phyloP scores from a whole-genome alignment of 2,329 filamentous ascomycete species.

The Alternaria sp. region DNA sequence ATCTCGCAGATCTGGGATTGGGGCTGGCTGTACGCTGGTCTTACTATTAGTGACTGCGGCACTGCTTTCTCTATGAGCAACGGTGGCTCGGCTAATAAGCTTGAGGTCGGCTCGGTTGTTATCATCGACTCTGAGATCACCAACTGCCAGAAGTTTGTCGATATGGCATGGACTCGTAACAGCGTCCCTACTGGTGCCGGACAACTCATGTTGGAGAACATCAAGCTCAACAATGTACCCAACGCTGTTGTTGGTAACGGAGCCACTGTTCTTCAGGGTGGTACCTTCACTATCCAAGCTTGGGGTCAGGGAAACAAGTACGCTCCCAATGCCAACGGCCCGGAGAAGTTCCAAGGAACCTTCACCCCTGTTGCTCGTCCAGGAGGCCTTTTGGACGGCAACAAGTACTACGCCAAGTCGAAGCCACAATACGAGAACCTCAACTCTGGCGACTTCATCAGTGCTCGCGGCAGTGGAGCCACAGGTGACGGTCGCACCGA shows the following conservation, averaged over 20 bases:
- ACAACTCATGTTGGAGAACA: constrained; percentile 63
- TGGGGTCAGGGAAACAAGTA: constrained; percentile 49
- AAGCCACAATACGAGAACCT: constrained; percentile 61
- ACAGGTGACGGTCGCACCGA: constrained; percentile 82
- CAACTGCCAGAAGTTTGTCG: constrained; percentile 58
- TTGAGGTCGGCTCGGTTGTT: constrained; percentile 61
- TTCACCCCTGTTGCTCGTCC: constrained; percentile 57
- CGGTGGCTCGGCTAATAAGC: constrained; percentile 33
- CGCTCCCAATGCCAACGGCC: constrained; percentile 50
- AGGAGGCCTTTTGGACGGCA: constrained; percentile 54
- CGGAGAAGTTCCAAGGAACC: constrained; percentile 54
- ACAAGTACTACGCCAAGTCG: constrained; percentile 58
- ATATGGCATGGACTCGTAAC: constrained; percentile 49
- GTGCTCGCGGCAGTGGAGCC: constrained; percentile 58
- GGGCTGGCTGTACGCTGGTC: constrained; percentile 63
- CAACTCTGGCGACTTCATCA: constrained; percentile 68
- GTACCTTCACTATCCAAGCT: constrained; percentile 41
- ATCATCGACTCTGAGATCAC: constrained; percentile 64
- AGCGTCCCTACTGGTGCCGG: constrained; percentile 56
- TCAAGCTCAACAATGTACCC: constrained; percentile 48
- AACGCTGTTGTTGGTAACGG: constrained; percentile 40
- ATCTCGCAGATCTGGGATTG: constrained; percentile 68
- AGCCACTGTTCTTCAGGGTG: constrained; percentile 39
- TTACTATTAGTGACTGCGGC: constrained; percentile 60
- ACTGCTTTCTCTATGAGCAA: constrained; percentile 61